These are phyloP conservation scores for Leccinum arenicola DNA, from an alignment of 768 basidiomycete genomes.

Conservation along the genomic window DNA sequence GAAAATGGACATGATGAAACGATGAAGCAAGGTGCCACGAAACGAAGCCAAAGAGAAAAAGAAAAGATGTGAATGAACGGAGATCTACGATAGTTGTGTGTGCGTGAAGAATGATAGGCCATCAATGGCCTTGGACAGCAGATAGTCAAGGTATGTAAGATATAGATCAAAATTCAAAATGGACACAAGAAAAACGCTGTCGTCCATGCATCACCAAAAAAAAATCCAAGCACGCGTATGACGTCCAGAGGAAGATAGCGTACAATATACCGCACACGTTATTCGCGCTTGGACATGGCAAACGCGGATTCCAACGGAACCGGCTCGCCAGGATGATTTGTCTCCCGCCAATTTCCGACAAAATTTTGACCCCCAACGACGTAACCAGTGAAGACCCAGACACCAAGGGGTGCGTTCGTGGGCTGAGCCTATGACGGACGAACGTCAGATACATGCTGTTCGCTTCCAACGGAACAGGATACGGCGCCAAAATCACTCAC, in stretches of 20 bases:
- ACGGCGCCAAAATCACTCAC: conserved; percentile 16
- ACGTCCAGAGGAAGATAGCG: not conserved
- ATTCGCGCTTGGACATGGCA: conserved; percentile 50
- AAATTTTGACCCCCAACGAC: conserved; percentile 61
- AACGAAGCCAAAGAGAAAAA: not conserved
- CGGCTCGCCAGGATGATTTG: conserved; percentile 32
- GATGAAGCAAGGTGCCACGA: not conserved
- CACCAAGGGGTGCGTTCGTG: conserved; percentile 11
- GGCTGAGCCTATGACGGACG: conserved; percentile 8
- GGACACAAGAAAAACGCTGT: not conserved
- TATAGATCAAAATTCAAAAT: conserved; percentile 11
- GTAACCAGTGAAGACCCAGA: conserved; percentile 66
- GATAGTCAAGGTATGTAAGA: conserved; percentile 8
- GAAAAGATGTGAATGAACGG: conserved; percentile 2
- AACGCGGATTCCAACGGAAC: conserved; percentile 63
- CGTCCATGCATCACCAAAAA: conserved; percentile 9
- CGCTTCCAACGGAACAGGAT: not conserved
- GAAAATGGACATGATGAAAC: not conserved
- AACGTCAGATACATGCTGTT: conserved; percentile 4
- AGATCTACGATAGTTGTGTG: conserved; percentile 21
- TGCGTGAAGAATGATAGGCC: conserved; percentile 5
- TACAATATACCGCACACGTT: not conserved
- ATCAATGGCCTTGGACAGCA: conserved; percentile 1
- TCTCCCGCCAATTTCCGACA: conserved; percentile 69
- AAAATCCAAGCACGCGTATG: not conserved